Base-by-base conservation (phyloP, 2,329 filamentous ascomycete genomes). In the Cyphellophora europaea region DNA sequence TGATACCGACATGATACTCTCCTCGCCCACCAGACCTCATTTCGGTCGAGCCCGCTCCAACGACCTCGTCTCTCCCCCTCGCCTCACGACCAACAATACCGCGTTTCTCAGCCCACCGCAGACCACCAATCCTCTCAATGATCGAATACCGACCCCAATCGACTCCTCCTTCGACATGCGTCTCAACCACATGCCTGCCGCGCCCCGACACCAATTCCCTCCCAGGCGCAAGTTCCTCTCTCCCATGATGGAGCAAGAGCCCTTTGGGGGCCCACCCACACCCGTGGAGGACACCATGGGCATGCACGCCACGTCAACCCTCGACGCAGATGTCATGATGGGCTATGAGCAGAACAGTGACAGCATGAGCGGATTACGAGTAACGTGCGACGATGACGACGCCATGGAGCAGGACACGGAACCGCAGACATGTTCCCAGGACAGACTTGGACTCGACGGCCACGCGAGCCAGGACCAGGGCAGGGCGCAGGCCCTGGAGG, bases 191-290 rank as follows among this genome's bases (percentile, higher is more conserved):
- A 27, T 47, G 23, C 38, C 44, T 5, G 37, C 16, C 28, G 39
- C 36, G 5, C 42, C 44, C 2, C 44, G 41, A 6, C 44, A 47
- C 31, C 35, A 40, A 6, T 48, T 48, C 21, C 36, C 47, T 6
- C 43, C 45, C 5, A 15, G 45, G 12, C 40, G 41, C 12, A 49
- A 44, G 11, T 40, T 40, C 19, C 41, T 49, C 16, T 45, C 42
- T 35, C 47, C 47, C 8, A 49, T 49, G 47, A 33, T 49, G 11
- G 47, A 49, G 16, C 44, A 47, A 16, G 47, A 49, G 28, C 40
- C 44, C 13, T 49, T 44, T 44, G 41, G 43, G 14, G 38, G 44
- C 2, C 43, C 41, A 11, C 47, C 47, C 6, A 48, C 42, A 32
- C 45, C 44, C 6, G 32, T 38, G 8, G 41, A 44, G n/a, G 44